These are phyloP conservation scores for Sordariomycetes sp. DNA, from an alignment of 2,329 filamentous ascomycete species.

Conservation along the genomic window DNA sequence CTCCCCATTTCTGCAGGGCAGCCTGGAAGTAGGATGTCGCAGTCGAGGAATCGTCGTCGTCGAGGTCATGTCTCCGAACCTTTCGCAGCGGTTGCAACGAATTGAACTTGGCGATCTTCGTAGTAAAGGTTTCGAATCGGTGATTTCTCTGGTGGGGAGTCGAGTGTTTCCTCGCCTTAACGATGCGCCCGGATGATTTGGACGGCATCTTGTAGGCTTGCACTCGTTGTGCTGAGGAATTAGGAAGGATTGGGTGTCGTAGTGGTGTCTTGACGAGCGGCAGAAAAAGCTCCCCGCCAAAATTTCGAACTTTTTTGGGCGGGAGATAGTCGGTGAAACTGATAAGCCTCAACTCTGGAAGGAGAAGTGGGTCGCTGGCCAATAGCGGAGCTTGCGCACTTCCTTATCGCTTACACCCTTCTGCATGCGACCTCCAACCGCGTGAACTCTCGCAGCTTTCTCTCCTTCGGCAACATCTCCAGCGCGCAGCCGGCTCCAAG, in stretches of 20 bases:
- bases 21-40: slow-evolving; percentile 82
- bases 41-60: slow-evolving; percentile 65
- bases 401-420: no score
- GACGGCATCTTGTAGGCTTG: slow-evolving; percentile 49
- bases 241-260: neutral
- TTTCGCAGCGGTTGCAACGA: slow-evolving; percentile 84
- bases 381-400: no score
- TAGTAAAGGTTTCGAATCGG: slow-evolving; percentile 83
- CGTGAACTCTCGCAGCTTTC: neutral
- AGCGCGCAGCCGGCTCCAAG: no score
- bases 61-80: slow-evolving; percentile 76
- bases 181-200: slow-evolving; percentile 56
- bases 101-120: slow-evolving; percentile 83
- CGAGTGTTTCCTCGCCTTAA: slow-evolving; percentile 58
- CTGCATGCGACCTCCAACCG: no score
- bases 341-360: no score
- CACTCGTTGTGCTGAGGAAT: neutral
- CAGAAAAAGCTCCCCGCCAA: no score
- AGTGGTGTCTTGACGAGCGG: no score
- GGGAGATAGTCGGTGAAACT: neutral
- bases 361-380: no score
- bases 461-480: neutral
- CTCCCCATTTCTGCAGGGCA: slow-evolving; percentile 78
- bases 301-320: neutral
- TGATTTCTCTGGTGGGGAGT: slow-evolving; percentile 76